These are phyloP conservation scores for Acidiella bohemica DNA, from an alignment of 495 filamentous ascomycete species.

Conservation along the genomic window DNA sequence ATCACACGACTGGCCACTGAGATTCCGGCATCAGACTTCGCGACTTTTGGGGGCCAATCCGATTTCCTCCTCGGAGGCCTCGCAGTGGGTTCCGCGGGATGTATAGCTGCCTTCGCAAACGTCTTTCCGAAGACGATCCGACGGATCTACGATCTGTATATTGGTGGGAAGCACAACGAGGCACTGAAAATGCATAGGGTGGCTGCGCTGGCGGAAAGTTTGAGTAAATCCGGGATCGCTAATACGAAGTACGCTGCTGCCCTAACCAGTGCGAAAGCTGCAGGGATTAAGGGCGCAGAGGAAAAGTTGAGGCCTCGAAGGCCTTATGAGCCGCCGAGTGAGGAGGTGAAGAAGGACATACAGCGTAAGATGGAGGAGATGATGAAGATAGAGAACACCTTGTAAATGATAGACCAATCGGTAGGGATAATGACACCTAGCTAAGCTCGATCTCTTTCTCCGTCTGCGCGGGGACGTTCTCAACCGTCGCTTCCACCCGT, in stretches of 20 bases:
- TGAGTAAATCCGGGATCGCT: conserved; percentile 48
- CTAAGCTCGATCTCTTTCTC: conserved; percentile 1
- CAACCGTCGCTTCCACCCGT: conserved; percentile 24
- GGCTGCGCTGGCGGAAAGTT: conserved; percentile 40
- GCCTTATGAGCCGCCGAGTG: conserved; percentile 41
- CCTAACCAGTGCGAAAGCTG: conserved; percentile 39
- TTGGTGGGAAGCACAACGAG: conserved; percentile 36
- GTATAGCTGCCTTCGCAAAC: conserved; percentile 54
- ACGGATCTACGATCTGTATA: conserved; percentile 41
- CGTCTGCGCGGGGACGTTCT: conserved; percentile 13
- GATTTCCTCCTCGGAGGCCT: conserved; percentile 56
- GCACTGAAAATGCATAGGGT: conserved; percentile 44
- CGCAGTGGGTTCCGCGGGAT: conserved; percentile 46
- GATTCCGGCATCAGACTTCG: conserved; percentile 43
- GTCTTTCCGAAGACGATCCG: conserved; percentile 46
- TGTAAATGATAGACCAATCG: conserved; percentile 12
- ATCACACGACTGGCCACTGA: conserved; percentile 43
- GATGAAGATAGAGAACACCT: conserved; percentile 33
- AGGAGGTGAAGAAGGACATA: conserved; percentile 37
- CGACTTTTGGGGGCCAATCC: conserved; percentile 54
- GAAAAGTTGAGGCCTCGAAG: conserved; percentile 43
- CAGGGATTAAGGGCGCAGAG: conserved; percentile 43
- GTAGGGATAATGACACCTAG: too few relatives aligned
- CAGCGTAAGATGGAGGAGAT: conserved; percentile 37
- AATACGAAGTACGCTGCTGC: conserved; percentile 52